phyloP scores from a whole-genome alignment of 805 yeast species.

The Suhomyces sp. region DNA sequence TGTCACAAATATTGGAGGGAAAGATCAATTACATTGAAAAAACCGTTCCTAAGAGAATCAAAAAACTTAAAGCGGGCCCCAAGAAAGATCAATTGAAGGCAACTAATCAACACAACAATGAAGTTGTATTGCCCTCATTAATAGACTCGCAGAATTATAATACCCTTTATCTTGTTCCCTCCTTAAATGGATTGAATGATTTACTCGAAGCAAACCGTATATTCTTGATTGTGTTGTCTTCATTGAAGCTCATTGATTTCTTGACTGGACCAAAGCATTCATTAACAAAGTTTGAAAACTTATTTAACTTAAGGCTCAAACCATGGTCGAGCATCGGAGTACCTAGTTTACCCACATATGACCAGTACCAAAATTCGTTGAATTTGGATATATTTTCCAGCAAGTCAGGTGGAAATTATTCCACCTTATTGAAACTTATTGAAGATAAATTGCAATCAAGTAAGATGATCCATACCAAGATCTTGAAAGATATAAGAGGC shows the following conservation, averaged over 20 bases:
- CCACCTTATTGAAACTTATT: slow-evolving; percentile 9
- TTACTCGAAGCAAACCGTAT: slow-evolving; percentile 22
- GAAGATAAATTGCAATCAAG: slow-evolving; percentile 9
- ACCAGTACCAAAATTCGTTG: slow-evolving; percentile 29
- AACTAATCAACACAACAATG: slow-evolving; percentile 28
- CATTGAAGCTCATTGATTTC: slow-evolving; percentile 21
- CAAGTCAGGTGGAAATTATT: slow-evolving; percentile 5
- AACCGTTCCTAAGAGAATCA: slow-evolving; percentile 38
- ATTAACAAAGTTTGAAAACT: slow-evolving; percentile 20
- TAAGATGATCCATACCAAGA: slow-evolving; percentile 2
- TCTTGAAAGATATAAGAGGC: slow-evolving; percentile 4
- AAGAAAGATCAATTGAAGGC: slow-evolving; percentile 41
- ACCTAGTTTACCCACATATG: slow-evolving; percentile 61
- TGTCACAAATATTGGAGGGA: slow-evolving; percentile 30
- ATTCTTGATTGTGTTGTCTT: slow-evolving; percentile 18
- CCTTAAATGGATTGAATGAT: slow-evolving; percentile 16
- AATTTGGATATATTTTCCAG: slow-evolving; percentile 7
- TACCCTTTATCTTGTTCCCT: slow-evolving; percentile 18
- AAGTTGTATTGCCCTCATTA: slow-evolving; percentile 36
- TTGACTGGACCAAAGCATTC: slow-evolving; percentile 25
- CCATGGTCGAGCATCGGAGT: slow-evolving; percentile 78
- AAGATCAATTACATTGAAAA: slow-evolving; percentile 35
- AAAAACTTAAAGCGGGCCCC: slow-evolving; percentile 51
- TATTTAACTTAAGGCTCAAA: slow-evolving; percentile 60
- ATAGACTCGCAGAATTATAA: slow-evolving; percentile 23